Base-by-base conservation (phyloP, 306 rosid species). In the Hippophae tibetana region DNA sequence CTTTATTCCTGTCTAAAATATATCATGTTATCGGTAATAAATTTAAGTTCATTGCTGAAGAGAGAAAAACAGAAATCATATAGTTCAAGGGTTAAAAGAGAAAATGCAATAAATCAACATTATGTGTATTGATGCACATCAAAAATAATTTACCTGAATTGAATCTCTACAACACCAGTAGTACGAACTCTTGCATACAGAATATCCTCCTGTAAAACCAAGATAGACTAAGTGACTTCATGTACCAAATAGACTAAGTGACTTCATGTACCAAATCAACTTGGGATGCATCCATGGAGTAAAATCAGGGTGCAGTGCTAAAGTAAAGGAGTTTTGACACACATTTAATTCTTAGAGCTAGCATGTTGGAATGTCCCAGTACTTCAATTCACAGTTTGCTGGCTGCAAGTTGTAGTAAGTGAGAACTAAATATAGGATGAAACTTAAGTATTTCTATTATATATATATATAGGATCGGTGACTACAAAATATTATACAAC, bases 161-260 rank as follows among this genome's bases (percentile, higher is more conserved):
- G 99, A 69, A 93, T 93, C 95, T 93, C 99, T 49, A 93, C 99
- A 55, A 93, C 94, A 45, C 99, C 99, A 2, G 97, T 88, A 38
- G 99, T 93, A 43, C 97, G 97, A 46, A 93, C 95, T 86, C 99
- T 86, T 14, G 99, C 97, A 66, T 82, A 74, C 64, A 93, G 79
- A 64, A 93, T 95, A 74, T 93, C 99, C 74, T 93, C 99, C 99
- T 93, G 82, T 52, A 72, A 66, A 66, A 63, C 59, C 46, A 64
- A 42, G 67, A 52, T 54, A 74, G 18, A 60, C 23, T 18, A 18
- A 18, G 23, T 18, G 23, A 18, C 23, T 18, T 18, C 23, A 18
- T 18, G 18, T 18, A 18, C 18, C 18, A 18, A 18, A 18, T 18
- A 18, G 18, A 18, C 18, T 53, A 56, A 69, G 66, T 65, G 60